A percentile compares a stretch with the other conserved stretches of the same genome.
Conservation (phyloP, 768 basidiomycete genomes). For the Phlebiopsis gigantea region DNA sequence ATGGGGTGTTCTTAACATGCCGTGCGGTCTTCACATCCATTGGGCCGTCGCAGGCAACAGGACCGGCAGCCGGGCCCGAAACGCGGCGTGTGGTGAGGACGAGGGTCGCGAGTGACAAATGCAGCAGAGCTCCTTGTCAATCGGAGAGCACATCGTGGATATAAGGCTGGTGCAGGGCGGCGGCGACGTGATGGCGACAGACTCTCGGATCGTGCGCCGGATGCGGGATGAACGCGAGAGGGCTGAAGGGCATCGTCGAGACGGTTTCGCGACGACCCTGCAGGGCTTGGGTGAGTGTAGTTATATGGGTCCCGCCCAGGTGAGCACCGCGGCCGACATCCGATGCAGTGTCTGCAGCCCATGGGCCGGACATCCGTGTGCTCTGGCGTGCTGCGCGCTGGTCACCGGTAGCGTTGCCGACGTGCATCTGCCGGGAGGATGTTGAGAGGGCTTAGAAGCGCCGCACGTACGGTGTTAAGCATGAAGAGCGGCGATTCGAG, state of each 20-base stretch:
- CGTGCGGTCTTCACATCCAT: too few relatives aligned
- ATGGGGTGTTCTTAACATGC: too few relatives aligned
- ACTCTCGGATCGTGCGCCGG: too few relatives aligned
- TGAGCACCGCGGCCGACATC: conserved; percentile 1
- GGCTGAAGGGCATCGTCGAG: not conserved
- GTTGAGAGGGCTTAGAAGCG: not conserved
- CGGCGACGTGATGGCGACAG: too few relatives aligned
- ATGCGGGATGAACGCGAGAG: too few relatives aligned
- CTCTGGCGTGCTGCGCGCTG: not conserved
- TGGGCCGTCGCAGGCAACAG: too few relatives aligned
- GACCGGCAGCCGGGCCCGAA: too few relatives aligned
- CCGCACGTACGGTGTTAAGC: not conserved
- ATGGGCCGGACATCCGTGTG: conserved; percentile 1
- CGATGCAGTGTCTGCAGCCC: not conserved
- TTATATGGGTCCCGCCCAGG: not conserved
- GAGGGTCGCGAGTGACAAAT: too few relatives aligned
- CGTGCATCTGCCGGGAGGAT: not conserved
- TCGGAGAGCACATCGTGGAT: too few relatives aligned
- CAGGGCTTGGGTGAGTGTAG: not conserved
- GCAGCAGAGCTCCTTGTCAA: too few relatives aligned
- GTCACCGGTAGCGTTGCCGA: not conserved
- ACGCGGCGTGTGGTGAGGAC: too few relatives aligned
- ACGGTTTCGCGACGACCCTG: not conserved
- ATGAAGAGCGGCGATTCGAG: not conserved
- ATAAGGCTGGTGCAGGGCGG: too few relatives aligned